A percentile compares a stretch with the other conserved stretches of the same genome.
phyloP scores from a whole-genome alignment of 2,329 filamentous ascomycete genomes.

The Venturia aucupariae region DNA sequence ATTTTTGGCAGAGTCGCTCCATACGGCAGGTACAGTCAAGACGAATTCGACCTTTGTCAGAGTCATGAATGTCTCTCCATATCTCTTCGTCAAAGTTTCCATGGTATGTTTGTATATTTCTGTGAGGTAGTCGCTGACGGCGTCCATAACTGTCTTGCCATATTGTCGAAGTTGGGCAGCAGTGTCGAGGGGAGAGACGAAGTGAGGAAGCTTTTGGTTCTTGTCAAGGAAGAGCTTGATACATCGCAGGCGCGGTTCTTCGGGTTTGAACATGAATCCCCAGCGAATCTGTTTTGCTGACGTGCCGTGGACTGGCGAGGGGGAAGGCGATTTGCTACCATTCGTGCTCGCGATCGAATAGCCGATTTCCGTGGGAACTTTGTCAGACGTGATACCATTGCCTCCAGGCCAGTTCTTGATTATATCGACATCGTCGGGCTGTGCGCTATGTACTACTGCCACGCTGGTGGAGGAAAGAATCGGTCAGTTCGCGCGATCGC shows the following conservation, averaged over 20 bases:
- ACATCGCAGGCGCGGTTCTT: slow-evolving; percentile 66
- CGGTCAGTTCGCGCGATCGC: background rate
- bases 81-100: slow-evolving; percentile 63
- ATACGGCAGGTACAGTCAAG: slow-evolving; percentile 72
- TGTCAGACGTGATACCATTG: slow-evolving; percentile 80
- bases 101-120: slow-evolving; percentile 70
- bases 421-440: slow-evolving; percentile 71
- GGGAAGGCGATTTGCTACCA: slow-evolving; percentile 9
- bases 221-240: slow-evolving; percentile 80
- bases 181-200: slow-evolving; percentile 68
- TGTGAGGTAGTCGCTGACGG: slow-evolving; percentile 69
- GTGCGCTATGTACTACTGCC: slow-evolving; percentile 64
- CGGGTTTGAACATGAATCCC: slow-evolving; percentile 75
- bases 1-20: slow-evolving; percentile 80
- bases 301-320: background rate
- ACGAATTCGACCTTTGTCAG: slow-evolving; percentile 70
- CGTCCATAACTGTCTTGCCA: slow-evolving; percentile 69
- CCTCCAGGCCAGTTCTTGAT: slow-evolving; percentile 80
- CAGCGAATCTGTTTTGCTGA: slow-evolving; percentile 46
- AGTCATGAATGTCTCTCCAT: slow-evolving; percentile 70
- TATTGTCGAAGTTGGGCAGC: slow-evolving; percentile 65
- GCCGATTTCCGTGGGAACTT: slow-evolving; percentile 69
- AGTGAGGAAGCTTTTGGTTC: slow-evolving; percentile 70
- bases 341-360: slow-evolving; percentile 30
- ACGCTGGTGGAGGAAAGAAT: slow-evolving; percentile 38